A percentile compares a stretch with the other conserved stretches of the same genome.
Evolutionary conservation across 164 flowering plant species (phyloP).

Genomic region (Sextonia rubra): DNA sequence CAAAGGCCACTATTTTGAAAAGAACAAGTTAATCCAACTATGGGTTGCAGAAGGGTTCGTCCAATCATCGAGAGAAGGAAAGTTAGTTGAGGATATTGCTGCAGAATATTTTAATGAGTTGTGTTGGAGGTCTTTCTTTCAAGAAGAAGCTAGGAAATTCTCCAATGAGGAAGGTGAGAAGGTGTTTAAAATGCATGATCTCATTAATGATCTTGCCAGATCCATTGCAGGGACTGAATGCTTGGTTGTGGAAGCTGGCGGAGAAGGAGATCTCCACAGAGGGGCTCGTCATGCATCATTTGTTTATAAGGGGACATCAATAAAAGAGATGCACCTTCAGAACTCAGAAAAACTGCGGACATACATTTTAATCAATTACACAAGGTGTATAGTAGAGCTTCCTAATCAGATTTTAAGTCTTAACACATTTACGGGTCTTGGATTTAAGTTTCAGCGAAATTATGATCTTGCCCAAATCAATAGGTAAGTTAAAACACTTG

Average conservation of each 20-base stretch:
- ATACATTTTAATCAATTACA: background rate
- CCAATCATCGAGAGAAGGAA: background rate
- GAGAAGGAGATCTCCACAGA: background rate
- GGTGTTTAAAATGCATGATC: slow-evolving; percentile 6
- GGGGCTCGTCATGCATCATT: background rate
- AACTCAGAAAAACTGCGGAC: background rate
- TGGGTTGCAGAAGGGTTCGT: slow-evolving; percentile 17
- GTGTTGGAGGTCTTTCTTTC: slow-evolving; percentile 5
- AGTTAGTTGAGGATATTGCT: background rate
- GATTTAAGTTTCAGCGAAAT: background rate
- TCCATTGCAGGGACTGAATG: slow-evolving; percentile 1
- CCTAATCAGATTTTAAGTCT: background rate
- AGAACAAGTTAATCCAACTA: slow-evolving; percentile 5
- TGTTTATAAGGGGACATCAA: background rate
- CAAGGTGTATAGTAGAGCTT: background rate
- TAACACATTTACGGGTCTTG: background rate
- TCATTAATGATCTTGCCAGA: background rate
- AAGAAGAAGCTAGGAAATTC: background rate
- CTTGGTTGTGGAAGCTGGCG: background rate
- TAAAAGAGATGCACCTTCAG: background rate
- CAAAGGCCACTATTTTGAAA: slow-evolving; percentile 6
- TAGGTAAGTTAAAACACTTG: slow-evolving; percentile 3
- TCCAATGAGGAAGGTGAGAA: background rate
- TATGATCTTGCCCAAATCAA: background rate
- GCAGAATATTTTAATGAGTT: background rate